A percentile compares a stretch with the other conserved stretches of the same genome.
phyloP scores from a whole-genome alignment of 1,284 basidiomycete species.

The Irpex sp. region DNA sequence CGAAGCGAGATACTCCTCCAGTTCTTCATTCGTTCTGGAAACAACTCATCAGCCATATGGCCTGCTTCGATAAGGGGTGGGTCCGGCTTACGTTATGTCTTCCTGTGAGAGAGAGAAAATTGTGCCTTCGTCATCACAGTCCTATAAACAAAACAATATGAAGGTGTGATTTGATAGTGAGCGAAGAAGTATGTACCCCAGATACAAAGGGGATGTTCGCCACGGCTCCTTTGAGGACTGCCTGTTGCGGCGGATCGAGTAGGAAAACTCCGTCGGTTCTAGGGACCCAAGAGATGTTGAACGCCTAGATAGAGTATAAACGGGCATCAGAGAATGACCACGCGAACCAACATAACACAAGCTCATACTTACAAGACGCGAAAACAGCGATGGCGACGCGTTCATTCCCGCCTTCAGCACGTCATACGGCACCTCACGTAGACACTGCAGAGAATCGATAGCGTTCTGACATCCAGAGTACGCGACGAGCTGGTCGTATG shows the following conservation, averaged over 20 bases:
- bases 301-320: conserved; percentile 8
- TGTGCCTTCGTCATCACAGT: conserved; percentile 53
- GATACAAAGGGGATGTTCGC: conserved; percentile 30
- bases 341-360: neutral
- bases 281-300: conserved; percentile 32
- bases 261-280: conserved; percentile 37
- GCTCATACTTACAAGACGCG: neutral
- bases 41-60: conserved; percentile 2
- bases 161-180: neutral
- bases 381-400: conserved; percentile 15
- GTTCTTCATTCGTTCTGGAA: conserved; percentile 40
- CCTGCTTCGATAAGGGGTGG: neutral
- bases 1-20: conserved; percentile 22
- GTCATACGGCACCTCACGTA: conserved; percentile 14
- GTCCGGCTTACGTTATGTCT: neutral
- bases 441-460: conserved; percentile 35
- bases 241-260: conserved; percentile 23
- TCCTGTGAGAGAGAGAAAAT: conserved; percentile 39
- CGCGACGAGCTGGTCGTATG: conserved; percentile 28
- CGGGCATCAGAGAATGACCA: neutral
- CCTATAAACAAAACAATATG: conserved; percentile 8
- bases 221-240: conserved; percentile 24
- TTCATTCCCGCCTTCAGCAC: conserved; percentile 27
- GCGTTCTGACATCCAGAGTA: conserved; percentile 26
- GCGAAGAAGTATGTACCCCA: conserved; percentile 14